These are phyloP conservation scores for Thalassiosira hispida DNA, from an alignment of 352 stramenopile genomes.

Conservation along the genomic window DNA sequence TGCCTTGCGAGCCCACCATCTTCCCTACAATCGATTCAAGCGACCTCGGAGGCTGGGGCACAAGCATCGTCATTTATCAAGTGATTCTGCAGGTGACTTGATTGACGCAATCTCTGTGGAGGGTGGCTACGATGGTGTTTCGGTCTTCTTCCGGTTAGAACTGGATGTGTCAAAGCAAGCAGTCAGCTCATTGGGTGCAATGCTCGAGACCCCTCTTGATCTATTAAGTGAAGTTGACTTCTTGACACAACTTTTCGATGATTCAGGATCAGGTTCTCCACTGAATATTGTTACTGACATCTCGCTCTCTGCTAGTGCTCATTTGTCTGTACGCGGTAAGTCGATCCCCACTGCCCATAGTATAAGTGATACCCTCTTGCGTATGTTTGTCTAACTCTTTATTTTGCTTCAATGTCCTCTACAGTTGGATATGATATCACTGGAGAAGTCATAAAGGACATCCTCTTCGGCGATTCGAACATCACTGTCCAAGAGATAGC, in stretches of 20 bases:
- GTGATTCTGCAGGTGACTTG: neutral
- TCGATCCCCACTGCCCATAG: no score
- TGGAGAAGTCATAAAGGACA: neutral
- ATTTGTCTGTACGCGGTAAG: no score
- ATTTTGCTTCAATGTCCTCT: neutral
- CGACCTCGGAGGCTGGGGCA: neutral
- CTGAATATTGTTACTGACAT: no score
- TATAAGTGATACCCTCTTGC: no score
- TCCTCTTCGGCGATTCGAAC: neutral
- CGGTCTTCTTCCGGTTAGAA: slow-evolving; percentile 30
- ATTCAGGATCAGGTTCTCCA: neutral
- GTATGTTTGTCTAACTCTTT: no score
- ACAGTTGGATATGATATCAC: slow-evolving; percentile 1
- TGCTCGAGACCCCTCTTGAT: slow-evolving; percentile 20
- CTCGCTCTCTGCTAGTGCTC: neutral
- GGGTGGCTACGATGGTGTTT: slow-evolving; percentile 30
- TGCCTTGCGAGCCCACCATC: slow-evolving; percentile 29
- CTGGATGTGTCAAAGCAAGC: slow-evolving; percentile 29
- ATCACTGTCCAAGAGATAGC: neutral
- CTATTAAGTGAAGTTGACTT: slow-evolving; percentile 26
- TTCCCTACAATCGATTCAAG: slow-evolving; percentile 28
- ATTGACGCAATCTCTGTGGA: slow-evolving; percentile 21
- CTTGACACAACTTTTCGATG: slow-evolving; percentile 9
- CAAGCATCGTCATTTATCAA: neutral
- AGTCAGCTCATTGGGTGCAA: neutral